phyloP scores from a whole-genome alignment of 2,329 filamentous ascomycete species.

The Pseudogymnoascus sp. region DNA sequence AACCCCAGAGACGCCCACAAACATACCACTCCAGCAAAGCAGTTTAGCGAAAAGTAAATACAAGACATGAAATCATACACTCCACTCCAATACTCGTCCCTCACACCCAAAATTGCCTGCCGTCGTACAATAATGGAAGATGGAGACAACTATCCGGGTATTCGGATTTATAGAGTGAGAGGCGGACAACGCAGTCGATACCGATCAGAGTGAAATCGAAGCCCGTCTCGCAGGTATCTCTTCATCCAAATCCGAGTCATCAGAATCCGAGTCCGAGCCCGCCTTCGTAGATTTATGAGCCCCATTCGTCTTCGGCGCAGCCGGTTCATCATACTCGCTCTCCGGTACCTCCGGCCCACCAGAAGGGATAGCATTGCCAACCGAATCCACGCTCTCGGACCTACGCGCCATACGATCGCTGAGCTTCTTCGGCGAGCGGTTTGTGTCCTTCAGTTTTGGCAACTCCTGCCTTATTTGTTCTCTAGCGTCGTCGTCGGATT shows the following conservation, averaged over 20 bases:
- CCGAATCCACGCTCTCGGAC: conserved; percentile 12
- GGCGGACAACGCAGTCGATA: background rate
- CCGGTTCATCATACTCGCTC: background rate
- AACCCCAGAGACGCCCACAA: background rate
- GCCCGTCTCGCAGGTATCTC: background rate
- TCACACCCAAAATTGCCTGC: background rate
- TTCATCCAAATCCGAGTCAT: background rate
- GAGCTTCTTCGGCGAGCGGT: conserved; percentile 12
- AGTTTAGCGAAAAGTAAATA: background rate
- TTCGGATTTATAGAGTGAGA: background rate
- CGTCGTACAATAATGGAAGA: background rate
- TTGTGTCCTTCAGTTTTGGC: conserved; percentile 9
- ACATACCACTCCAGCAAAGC: background rate
- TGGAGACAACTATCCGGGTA: background rate
- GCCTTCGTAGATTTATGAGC: background rate
- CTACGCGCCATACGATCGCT: conserved; percentile 15
- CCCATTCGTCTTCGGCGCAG: conserved; percentile 1
- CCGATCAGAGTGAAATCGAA: background rate
- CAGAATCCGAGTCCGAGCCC: background rate
- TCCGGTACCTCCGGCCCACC: background rate
- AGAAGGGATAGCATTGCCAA: background rate
- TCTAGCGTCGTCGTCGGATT: background rate
- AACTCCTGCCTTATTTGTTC: background rate
- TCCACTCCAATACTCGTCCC: background rate
- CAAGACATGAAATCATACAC: conserved; percentile 5